Base-by-base conservation (phyloP, 306 rosid species). In the Lathyrus sativus region DNA sequence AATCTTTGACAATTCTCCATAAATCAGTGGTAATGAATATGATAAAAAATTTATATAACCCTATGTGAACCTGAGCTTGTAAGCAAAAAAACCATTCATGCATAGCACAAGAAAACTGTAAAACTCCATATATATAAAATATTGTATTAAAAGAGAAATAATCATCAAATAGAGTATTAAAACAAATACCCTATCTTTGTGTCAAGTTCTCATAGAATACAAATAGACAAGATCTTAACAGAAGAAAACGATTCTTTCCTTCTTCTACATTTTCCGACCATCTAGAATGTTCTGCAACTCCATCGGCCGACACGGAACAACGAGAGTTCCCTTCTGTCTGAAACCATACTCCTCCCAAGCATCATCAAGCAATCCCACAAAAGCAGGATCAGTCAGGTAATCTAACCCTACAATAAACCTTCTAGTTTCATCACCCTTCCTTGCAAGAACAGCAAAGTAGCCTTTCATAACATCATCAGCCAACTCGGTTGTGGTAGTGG, bases 301-400 rank as follows among this genome's bases (percentile, higher is more conserved):
- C 12, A 62, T 79, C 18, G 90, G 92, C 14, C 33, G 33, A 69
- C 90, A 89, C 6, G 92, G 92, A 68, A 89, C 71, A n/a, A 71
- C 77, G n/a, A 87, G 87, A 68, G 91, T 83, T 49, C 96, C 95
- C 59, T 72, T 58, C 46, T 87, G 91, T 24, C 60, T 71, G 60
- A 82, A 84, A 14, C 95, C 91, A 78, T 72, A 87, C 67, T 85
- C 95, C 74, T 85, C 85, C 70, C 66, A 49, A 31, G 91, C 91
- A 41, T 77, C 76, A 65, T 87, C 86, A 12, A 87, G 76, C 9
- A 89, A 62, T 58, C 69, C 85, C 79, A 82, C 51, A 67, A 89
- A 89, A 57, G 65, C 76, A 41, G 95, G 95, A 71, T 84, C 65
- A 14, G 63, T 72, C 60, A 90, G 74, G 41, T 76, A 90, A 26